These are phyloP conservation scores for Fusarium chaquense DNA, from an alignment of 2,329 filamentous ascomycete genomes.

Conservation along the genomic window DNA sequence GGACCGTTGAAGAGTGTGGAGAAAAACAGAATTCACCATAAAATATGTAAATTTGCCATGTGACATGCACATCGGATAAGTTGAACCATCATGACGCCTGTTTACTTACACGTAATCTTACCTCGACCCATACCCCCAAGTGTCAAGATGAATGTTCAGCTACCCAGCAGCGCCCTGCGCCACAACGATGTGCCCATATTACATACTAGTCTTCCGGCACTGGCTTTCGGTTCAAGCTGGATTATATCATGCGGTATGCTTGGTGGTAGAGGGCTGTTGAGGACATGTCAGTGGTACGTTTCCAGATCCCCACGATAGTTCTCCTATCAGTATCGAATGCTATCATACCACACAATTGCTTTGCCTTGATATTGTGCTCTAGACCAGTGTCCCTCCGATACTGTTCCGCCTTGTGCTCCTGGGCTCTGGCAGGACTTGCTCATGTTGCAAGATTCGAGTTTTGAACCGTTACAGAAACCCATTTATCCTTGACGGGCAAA, in stretches of 20 bases:
- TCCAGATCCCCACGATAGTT: neutral
- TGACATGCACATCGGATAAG: slow-evolving; percentile 14
- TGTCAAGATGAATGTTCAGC: slow-evolving; percentile 26
- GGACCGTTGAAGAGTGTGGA: slow-evolving; percentile 1
- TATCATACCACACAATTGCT: neutral
- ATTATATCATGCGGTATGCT: neutral
- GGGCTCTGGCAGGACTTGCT: neutral
- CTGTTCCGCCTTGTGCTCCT: neutral
- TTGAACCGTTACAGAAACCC: slow-evolving; percentile 12
- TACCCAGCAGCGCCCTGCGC: slow-evolving; percentile 28
- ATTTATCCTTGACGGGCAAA: slow-evolving; percentile 1
- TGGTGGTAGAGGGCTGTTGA: neutral
- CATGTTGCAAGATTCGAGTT: neutral
- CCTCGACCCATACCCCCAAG: slow-evolving; percentile 20
- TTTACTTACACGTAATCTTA: slow-evolving; percentile 20
- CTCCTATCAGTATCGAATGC: neutral
- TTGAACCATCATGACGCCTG: slow-evolving; percentile 4
- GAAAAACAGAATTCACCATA: neutral
- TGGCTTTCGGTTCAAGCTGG: slow-evolving; percentile 8
- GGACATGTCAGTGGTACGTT: slow-evolving; percentile 3
- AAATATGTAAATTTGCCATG: neutral
- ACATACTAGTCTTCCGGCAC: slow-evolving; percentile 11
- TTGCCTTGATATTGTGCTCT: neutral
- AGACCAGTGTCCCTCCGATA: neutral
- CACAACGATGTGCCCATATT: slow-evolving; percentile 20